Percentiles rank a stretch among this genome's conserved stretches.
These are phyloP conservation scores for Aspergillus ochraceus DNA, from an alignment of 2,329 filamentous ascomycete genomes.

Conservation along the genomic window DNA sequence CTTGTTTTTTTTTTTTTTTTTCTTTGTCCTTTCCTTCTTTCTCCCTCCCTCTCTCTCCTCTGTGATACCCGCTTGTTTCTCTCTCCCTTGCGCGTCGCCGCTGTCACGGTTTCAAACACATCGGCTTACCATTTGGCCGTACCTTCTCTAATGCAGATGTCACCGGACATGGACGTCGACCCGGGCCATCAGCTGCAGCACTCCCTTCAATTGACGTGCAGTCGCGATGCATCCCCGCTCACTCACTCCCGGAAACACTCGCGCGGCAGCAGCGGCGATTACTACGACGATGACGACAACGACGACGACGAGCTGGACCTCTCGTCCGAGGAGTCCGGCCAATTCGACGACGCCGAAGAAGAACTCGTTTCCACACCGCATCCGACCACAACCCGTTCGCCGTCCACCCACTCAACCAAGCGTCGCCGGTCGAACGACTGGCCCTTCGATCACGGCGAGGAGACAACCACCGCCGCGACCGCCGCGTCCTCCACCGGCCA, in stretches of 20 bases:
- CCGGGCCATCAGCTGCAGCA: constrained; percentile 26
- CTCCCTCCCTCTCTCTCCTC: too few species aligned
- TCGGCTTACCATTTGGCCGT: neutral
- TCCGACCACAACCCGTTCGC: constrained; percentile 13
- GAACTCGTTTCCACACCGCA: constrained; percentile 16
- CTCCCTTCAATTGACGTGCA: constrained; percentile 18
- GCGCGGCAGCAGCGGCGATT: constrained; percentile 20
- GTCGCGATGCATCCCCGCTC: constrained; percentile 10
- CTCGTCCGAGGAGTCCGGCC: constrained; percentile 34
- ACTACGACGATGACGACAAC: constrained; percentile 7
- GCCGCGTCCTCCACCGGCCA: neutral
- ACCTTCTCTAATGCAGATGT: constrained; percentile 1
- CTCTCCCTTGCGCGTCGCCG: constrained; percentile 10
- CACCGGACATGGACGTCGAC: constrained; percentile 19
- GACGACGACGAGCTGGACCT: constrained; percentile 19
- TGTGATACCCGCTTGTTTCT: too few species aligned
- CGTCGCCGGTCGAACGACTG: constrained; percentile 47
- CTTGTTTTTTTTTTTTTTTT: too few species aligned
- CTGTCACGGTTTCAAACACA: neutral
- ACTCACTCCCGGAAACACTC: constrained; percentile 32
- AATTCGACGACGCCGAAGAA: constrained; percentile 39
- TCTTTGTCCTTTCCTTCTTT: too few species aligned
- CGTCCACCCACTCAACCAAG: constrained; percentile 39
- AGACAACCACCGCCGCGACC: constrained; percentile 4
- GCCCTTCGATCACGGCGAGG: constrained; percentile 32